Evolutionary conservation across 192 early-diverging fungal species (phyloP).

Genomic region (Backusella macrospora): DNA sequence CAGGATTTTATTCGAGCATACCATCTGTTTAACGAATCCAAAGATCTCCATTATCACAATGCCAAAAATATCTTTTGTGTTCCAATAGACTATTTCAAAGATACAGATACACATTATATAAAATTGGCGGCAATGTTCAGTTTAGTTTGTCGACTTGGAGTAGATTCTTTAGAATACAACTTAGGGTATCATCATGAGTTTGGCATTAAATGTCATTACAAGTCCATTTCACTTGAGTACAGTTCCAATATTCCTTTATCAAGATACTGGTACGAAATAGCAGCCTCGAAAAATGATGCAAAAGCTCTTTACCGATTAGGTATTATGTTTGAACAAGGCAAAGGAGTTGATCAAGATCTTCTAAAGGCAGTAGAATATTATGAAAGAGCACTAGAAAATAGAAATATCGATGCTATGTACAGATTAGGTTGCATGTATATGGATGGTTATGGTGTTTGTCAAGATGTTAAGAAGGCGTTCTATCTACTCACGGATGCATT

Average conservation of each 20-base stretch:
- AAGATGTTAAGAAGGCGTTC: not conserved
- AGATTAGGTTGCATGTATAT: not conserved
- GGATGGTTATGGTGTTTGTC: not conserved
- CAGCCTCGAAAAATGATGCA: slow-evolving; percentile 14
- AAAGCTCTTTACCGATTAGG: slow-evolving; percentile 38
- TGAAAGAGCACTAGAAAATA: slow-evolving; percentile 21
- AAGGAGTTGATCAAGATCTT: slow-evolving; percentile 33
- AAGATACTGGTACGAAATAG: too few relatives aligned
- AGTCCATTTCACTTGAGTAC: not conserved
- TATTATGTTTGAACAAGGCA: slow-evolving; percentile 22
- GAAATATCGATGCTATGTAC: slow-evolving; percentile 25
- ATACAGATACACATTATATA: not conserved
- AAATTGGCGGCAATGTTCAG: not conserved
- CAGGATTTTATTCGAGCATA: slow-evolving; percentile 2
- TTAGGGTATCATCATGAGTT: slow-evolving; percentile 15
- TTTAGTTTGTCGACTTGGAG: not conserved
- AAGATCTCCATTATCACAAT: not conserved
- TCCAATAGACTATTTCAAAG: not conserved
- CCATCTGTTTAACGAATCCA: not conserved
- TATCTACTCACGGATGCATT: not conserved
- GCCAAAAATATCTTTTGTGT: not conserved
- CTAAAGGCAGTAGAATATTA: slow-evolving; percentile 31
- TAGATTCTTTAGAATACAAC: not conserved
- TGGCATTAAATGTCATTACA: not conserved
- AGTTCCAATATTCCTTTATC: not conserved